Conservation (phyloP, 2,329 filamentous ascomycete species). For the Trichoderma atrobrunneum region DNA sequence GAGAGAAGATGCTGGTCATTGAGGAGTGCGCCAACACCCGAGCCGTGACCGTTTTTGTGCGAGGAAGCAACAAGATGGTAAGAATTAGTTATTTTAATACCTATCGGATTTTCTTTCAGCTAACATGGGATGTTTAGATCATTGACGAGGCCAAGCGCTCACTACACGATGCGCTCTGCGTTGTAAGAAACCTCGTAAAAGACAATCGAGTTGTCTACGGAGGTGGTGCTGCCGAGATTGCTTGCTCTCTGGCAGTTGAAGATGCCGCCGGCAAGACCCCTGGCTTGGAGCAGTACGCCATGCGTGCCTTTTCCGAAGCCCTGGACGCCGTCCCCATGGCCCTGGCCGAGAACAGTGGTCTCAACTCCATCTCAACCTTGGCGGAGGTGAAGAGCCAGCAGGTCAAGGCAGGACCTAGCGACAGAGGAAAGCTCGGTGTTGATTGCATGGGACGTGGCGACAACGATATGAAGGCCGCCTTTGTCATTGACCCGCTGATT, state of each 20-base stretch:
- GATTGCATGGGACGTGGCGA: slow-evolving; percentile 96
- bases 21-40: slow-evolving; percentile 98
- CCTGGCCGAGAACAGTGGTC: slow-evolving; percentile 92
- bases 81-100: slow-evolving; percentile 28
- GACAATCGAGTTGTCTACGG: slow-evolving; percentile 98
- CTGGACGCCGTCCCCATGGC: slow-evolving; percentile 93
- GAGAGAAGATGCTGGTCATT: slow-evolving; percentile 99
- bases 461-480: slow-evolving; percentile 97
- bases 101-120: neutral
- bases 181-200: slow-evolving; percentile 90
- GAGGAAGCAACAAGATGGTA: slow-evolving; percentile 99
- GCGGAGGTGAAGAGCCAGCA: slow-evolving; percentile 95
- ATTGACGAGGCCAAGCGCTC: slow-evolving; percentile 99
- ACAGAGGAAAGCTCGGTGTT: slow-evolving; percentile 71
- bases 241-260: slow-evolving; percentile 93
- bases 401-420: slow-evolving; percentile 63
- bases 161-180: slow-evolving; percentile 93
- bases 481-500: slow-evolving; percentile 97
- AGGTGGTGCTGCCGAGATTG: slow-evolving; percentile 93
- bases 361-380: slow-evolving; percentile 93
- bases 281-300: slow-evolving; percentile 97
- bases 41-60: slow-evolving; percentile 92
- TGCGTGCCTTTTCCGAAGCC: slow-evolving; percentile 95
- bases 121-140: slow-evolving; percentile 57
- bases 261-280: slow-evolving; percentile 92